Evolutionary conservation across 2,329 filamentous ascomycete genomes (phyloP), one percentile per base, ranked within the genome.

Genomic region (Truncatella angustata): DNA sequence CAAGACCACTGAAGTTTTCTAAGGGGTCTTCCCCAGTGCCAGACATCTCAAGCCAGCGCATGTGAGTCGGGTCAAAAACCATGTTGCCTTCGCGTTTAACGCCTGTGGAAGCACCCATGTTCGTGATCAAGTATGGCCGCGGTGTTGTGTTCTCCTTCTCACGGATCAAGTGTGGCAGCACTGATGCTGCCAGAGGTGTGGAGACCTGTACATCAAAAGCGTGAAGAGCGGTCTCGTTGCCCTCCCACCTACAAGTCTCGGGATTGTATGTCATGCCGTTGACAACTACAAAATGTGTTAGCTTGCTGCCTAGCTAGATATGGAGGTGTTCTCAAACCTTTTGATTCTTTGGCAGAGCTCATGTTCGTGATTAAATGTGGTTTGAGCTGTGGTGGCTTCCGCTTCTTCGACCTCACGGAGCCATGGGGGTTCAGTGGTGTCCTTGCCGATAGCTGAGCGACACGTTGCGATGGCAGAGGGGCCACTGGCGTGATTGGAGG

Each of bases 231-330:
- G 91, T 93, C 67, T 99, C 94, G 63, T 99, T 99, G 49, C 94
- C 94, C 76, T 99, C 94, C 94, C 94, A 99, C 46, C 85, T 82
- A 64, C 86, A 94, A 7, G 90, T 88, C 24, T 81, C 77, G 5
- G 94, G 90, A 64, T 99, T 97, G 68, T 96, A 99, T 50, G 85
- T 87, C 94, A 99, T 99, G 58, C 93, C 94, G 70, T 96, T 94
- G 55, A 96, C 82, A 64, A 86, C 90, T 93, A 57, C 26, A 40
- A 39, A 39, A 50, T 36, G 43, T 48, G 51, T 58, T 47, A 45
- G 36, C 32, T 11, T 30, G 48, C n/a, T 30, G 30, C 52, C 49
- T 32, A 43, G 6, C n/a, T 10, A 10, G 16, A 20, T 54, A 50
- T 20, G 50, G 28, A 21, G 39, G 24, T 51, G 39, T 58, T 76